Base-by-base conservation (phyloP, 305 asterid species). In the Caryopteris hybrid region DNA sequence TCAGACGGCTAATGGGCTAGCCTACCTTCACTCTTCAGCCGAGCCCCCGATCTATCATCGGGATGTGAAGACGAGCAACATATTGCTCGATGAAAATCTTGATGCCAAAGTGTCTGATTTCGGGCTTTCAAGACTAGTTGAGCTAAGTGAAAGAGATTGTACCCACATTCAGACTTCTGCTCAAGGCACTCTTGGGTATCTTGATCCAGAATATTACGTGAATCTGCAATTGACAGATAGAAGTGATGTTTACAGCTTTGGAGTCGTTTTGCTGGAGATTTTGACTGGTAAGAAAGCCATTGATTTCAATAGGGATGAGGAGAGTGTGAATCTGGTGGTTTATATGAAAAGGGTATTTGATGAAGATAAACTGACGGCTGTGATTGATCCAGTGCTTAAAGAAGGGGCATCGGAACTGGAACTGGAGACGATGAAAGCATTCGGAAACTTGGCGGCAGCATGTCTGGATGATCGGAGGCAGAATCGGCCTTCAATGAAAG, bases 21-120 rank as follows among this genome's bases (percentile, higher is more conserved):
- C 94, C 36, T 87, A 87, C 75, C 88, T 87, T 22, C 94, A 87
- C 50, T 83, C 80, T 41, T 80, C 89, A 0, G 90, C 90, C 6
- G 73, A 46, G 6, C 86, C 90, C 27, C 87, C 87, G 1, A 87
- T 87, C 23, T 84, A 83, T 45, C 94, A 87, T 36, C 87, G 91
- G 0, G 94, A 84, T 34, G 87, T 87, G 63, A 87, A 87, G 54
- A 75, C 90, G 6, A 84, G 88, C 60, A 76, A 76, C 50, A 76
- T 76, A 12, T 31, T 76, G 5, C 38, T 76, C 4, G 77, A 76
- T 1, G 76, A 66, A 17, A 71, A 76, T 21, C 73, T 76, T 3
- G 76, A 76, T 0, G 77, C 76, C 0, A 71, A 67, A 18, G 76
- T 76, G 60, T 70, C 76, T 0, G 80, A 71, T 66, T 71, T 71